These are phyloP conservation scores for Colletotrichum simmondsii DNA, from an alignment of 2,329 filamentous ascomycete genomes.

Conservation along the genomic window DNA sequence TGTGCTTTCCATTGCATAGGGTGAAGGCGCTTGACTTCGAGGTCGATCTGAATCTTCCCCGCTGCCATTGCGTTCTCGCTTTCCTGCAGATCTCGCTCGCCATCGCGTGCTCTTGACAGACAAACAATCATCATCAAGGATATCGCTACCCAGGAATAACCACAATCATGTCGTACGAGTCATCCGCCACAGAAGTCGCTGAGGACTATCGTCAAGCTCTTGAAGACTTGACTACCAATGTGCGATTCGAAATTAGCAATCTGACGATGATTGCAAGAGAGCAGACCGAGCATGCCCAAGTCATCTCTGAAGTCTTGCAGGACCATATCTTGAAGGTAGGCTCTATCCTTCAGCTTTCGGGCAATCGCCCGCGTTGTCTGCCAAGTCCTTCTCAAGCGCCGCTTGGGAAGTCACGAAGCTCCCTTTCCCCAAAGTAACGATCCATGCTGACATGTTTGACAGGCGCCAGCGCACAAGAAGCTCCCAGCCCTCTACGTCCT, in stretches of 20 bases:
- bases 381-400: neutral
- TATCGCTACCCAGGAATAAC: neutral
- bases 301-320: conserved; percentile 89
- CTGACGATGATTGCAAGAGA: conserved; percentile 97
- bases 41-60: conserved; percentile 22
- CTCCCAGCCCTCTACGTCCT: conserved; percentile 96
- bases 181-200: conserved; percentile 82
- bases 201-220: conserved; percentile 95
- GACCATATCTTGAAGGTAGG: conserved; percentile 96
- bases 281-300: conserved; percentile 94
- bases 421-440: neutral
- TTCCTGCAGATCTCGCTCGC: conserved; percentile 21
- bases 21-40: conserved; percentile 22
- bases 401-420: neutral
- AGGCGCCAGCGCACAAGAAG: conserved; percentile 91
- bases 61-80: conserved; percentile 10
- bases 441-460: conserved; percentile 50
- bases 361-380: neutral
- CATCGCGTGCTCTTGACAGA: conserved; percentile 33
- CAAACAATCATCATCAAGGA: neutral
- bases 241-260: conserved; percentile 95
- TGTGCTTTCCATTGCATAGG: conserved; percentile 29
- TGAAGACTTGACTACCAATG: conserved; percentile 90
- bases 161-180: conserved; percentile 59
- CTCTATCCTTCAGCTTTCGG: neutral